Base-by-base conservation (phyloP, 139 green algal species). In the Tetraselmis chui region DNA sequence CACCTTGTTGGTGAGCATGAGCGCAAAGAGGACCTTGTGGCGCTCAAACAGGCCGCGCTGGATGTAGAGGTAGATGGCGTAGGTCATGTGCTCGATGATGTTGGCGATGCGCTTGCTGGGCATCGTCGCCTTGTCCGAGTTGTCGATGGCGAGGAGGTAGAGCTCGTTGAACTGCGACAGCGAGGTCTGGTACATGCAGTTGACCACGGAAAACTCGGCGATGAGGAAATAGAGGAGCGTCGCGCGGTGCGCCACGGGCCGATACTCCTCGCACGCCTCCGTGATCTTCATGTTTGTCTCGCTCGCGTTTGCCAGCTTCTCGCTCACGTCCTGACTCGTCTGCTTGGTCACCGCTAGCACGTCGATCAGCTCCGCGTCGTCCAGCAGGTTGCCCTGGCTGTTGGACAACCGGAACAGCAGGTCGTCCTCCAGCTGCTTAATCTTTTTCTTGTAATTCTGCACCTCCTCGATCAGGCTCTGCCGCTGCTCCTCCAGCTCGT, bases 151-250 rank as follows among this genome's bases (percentile, higher is more conserved):
- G 76, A 85, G 30, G 28, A 79, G 29, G 78, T 94, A 94, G 76
- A 95, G 89, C 82, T 83, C 45, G 2, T 88, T 89, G 86, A 95
- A 95, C 89, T 98, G 94, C 59, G 85, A 81, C 84, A 98, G 88
- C 1, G 91, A 94, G 2, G 92, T 95, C 88, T 98, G 95, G 88
- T 98, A 98, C 95, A 98, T 98, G 89, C 91, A 94, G 90, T 98
- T 98, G 77, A 98, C 94, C 2, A 90, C 87, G 0, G 84, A 88
- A 86, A 98, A 97, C 81, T 98, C 93, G 58, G 94, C 92, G 81
- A 98, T 95, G 27, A 98, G 86, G 88, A 98, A 98, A 89, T 98
- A 98, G 30, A 98, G 84, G 0, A 98, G 89, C 25, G 91, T 94
- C 30, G 95, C 95, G 59, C 95, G 88, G 85, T 95, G 92, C 2